Percentiles rank a stretch among this genome's conserved stretches.
Evolutionary conservation across 2,329 filamentous ascomycete genomes (phyloP).

Genomic region (Dendryphion nanum): DNA sequence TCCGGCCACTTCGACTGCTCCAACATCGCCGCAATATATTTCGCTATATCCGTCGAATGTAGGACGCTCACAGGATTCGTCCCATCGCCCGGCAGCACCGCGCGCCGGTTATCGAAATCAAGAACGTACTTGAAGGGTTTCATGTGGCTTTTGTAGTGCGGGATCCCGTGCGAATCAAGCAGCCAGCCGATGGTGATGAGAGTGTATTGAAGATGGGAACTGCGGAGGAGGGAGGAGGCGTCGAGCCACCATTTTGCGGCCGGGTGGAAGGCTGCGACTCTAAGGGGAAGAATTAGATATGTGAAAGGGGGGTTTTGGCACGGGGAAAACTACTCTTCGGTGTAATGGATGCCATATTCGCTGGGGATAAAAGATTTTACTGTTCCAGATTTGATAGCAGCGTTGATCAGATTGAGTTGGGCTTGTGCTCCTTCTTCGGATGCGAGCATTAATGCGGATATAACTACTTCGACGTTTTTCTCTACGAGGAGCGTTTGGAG

Average conservation of each 20-base stretch:
- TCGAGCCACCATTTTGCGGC: constrained; percentile 9
- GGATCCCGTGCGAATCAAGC: constrained; percentile 29
- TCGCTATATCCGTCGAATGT: constrained; percentile 15
- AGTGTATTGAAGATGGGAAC: constrained; percentile 22
- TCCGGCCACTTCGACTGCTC: constrained; percentile 33
- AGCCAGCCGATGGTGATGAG: constrained; percentile 22
- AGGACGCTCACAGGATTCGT: constrained; percentile 7
- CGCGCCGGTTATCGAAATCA: constrained; percentile 14
- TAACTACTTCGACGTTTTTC: constrained; percentile 8
- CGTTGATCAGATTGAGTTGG: constrained; percentile 18
- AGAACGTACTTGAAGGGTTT: constrained; percentile 14
- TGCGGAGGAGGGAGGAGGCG: constrained; percentile 12
- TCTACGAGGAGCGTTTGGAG: constrained; percentile 8
- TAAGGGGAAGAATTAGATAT: too few relatives aligned
- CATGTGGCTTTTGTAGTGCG: constrained; percentile 19
- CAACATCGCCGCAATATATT: constrained; percentile 13
- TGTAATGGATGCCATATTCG: constrained; percentile 14
- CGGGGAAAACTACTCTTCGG: constrained; percentile 5
- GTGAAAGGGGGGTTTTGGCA: too few relatives aligned
- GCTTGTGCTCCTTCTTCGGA: constrained; percentile 7
- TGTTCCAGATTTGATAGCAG: constrained; percentile 7
- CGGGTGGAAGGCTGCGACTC: too few relatives aligned
- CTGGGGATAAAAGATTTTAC: constrained; percentile 17
- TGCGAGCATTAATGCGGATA: constrained; percentile 12
- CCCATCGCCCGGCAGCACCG: constrained; percentile 16